Conservation (phyloP, 164 flowering plant genomes). For the Chimonanthus salicifolius region DNA sequence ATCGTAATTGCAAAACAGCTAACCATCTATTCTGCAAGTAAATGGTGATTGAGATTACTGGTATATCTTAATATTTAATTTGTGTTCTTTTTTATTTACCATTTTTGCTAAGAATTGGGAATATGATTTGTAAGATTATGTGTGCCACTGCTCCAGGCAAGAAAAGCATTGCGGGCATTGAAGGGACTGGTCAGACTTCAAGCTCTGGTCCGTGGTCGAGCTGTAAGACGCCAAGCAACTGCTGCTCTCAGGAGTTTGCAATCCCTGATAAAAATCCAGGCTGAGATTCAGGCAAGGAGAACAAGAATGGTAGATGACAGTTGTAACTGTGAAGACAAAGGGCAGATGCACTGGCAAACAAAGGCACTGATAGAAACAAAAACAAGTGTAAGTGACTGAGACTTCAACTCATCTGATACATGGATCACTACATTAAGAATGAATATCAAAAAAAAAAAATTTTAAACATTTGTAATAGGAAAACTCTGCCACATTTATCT, state of each 20-base stretch:
- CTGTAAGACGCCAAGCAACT: constrained; percentile 50
- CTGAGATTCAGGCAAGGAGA: constrained; percentile 25
- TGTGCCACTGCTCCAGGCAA: too few relatives aligned
- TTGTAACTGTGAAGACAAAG: constrained; percentile 11
- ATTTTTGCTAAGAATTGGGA: too few relatives aligned
- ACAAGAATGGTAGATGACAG: constrained; percentile 11
- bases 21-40: neutral
- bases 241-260: constrained; percentile 30
- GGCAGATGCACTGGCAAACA: constrained; percentile 14
- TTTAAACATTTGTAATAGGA: too few relatives aligned
- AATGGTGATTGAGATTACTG: too few relatives aligned
- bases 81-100: neutral
- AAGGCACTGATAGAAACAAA: constrained; percentile 15
- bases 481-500: too few relatives aligned
- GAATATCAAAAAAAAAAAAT: too few relatives aligned
- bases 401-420: neutral
- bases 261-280: constrained; percentile 28
- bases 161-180: constrained; percentile 58
- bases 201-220: constrained; percentile 70
- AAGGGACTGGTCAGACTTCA: constrained; percentile 84
- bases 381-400: constrained; percentile 7
- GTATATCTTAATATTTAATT: neutral
- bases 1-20: too few relatives aligned
- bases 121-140: too few relatives aligned
- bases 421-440: too few relatives aligned